Evolutionary conservation across 1,284 basidiomycete species (phyloP), one percentile per base, ranked within the genome.

Genomic region (Puccinia coronata): DNA sequence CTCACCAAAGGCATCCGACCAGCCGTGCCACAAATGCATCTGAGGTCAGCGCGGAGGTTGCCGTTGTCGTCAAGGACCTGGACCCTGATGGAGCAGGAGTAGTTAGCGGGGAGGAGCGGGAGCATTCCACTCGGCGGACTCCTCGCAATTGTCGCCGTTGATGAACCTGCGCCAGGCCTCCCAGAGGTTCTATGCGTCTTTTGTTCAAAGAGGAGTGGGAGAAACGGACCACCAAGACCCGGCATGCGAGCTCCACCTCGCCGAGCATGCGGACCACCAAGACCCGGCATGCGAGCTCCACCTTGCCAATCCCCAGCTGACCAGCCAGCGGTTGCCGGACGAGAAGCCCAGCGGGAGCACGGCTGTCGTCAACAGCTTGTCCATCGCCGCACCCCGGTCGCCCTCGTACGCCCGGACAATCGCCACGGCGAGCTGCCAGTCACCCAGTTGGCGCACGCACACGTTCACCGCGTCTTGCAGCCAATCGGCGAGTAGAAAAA

Each of bases 251-350:
- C 86, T 98, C 95, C 70, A 93, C 89, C 47, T 93, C 89, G 83
- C 91, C 91, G 39, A 98, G 88, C 82, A 94, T 88, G 94, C 95
- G 97, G 86, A 98, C n/a, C n/a, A n/a, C n/a, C n/a, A n/a, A n/a
- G n/a, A n/a, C n/a, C n/a, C n/a, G n/a, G n/a, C n/a, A n/a, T n/a
- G n/a, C n/a, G n/a, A n/a, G n/a, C n/a, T n/a, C n/a, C n/a, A n/a
- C n/a, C n/a, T n/a, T n/a, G n/a, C n/a, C n/a, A n/a, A 95, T 3
- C 93, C 93, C 96, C 96, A 99, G 82, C 92, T 94, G n/a, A 91
- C 93, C 25, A 98, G 88, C 92, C 93, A 98, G 49, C 96, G 89
- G 86, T 98, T 95, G 0, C 95, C 95, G 25, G 91, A 89, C 75
- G 89, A 88, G 85, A 98, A 93, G 0, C 95, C 95, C 31, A 90